Evolutionary conservation across 306 rosid genomes (phyloP), one percentile per base, ranked within the genome.

Genomic region (Glycine soja): DNA sequence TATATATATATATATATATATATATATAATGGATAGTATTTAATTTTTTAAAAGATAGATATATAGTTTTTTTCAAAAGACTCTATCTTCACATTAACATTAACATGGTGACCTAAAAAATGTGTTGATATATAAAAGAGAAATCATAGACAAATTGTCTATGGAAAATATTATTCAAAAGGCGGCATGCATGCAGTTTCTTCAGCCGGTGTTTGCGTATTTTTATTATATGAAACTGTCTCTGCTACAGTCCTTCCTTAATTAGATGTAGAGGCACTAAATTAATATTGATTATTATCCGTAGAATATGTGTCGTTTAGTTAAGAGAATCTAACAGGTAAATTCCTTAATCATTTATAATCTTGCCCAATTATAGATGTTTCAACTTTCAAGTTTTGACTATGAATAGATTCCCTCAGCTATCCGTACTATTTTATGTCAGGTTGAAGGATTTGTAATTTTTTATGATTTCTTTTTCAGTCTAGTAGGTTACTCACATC

Each of bases 271-370:
- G 63, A 18, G 30, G 14, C 50, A 65, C 30, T 53, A 43, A 40
- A 67, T 16, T 69, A 43, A 74, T 54, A 24, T 24, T 51, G 74
- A 81, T 53, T 42, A 45, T 66, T 19, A 40, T 69, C 34, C 3
- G 19, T 6, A 62, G 46, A 63, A 72, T 50, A 4, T 42, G 42
- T 50, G 80, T 36, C 63, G 56, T 58, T 38, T 70, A 56, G 42
- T 51, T 50, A 50, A 8, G 81, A 40, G 73, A 82, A 70, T 82
- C 78, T 40, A 36, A 34, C 81, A 36, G 56, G 43, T 38, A 74
- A 50, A n/a, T 46, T 40, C 75, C 38, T 57, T 36, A 36, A 56
- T 42, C 14, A 42, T 78, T 59, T 56, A 56, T 43, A 56, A 13
- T 79, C 19, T 19, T 48, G 11, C 10, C 9, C 24, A 8, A 54